Evolutionary conservation across 768 basidiomycete genomes (phyloP), one percentile per base, ranked within the genome.

Genomic region (Ephemerocybe angulata): DNA sequence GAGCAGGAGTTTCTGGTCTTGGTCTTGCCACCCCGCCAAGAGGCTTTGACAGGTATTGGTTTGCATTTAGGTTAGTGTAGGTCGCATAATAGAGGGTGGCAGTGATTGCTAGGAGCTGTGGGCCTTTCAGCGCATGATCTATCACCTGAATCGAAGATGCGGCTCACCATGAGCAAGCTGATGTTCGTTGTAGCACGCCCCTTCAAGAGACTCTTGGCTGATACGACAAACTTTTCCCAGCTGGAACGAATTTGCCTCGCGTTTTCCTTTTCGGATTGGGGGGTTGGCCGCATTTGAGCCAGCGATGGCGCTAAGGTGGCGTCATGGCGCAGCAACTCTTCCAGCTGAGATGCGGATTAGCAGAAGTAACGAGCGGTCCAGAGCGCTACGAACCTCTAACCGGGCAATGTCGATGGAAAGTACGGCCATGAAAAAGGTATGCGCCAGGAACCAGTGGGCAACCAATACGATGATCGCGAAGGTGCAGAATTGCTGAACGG

Each of bases 391-490:
- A 62, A 84, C 87, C 74, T 96, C 96, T 24, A 99, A 72, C 43
- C 96, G 84, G 61, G 97, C 94, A 43, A 98, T 85, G 73, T 99
- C 96, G 61, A 99, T 97, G 0, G 93, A 93, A 22, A 99, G 74
- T 25, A 97, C 93, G 6, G 95, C 90, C 59, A 95, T 77, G 72
- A 96, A 98, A 73, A 98, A 96, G 0, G 93, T 97, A 65, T 97
- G 92, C 15, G 96, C 88, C 57, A 98, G 79, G 73, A 95, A 96
- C 93, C 93, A 98, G 67, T 98, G 95, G 15, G 93, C 94, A 28
- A 98, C 88, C 21, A 98, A 79, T 11, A 98, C 93, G 22, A 98
- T 93, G 41, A 93, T 86, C 0, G 93, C 93, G 66, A 98, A 98
- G 3, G 85, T 79, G 68, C 94, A 96, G 65, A 98, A 96, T 63